Conservation (phyloP, 2,329 filamentous ascomycete genomes). For the Acephala macrosclerotiorum region DNA sequence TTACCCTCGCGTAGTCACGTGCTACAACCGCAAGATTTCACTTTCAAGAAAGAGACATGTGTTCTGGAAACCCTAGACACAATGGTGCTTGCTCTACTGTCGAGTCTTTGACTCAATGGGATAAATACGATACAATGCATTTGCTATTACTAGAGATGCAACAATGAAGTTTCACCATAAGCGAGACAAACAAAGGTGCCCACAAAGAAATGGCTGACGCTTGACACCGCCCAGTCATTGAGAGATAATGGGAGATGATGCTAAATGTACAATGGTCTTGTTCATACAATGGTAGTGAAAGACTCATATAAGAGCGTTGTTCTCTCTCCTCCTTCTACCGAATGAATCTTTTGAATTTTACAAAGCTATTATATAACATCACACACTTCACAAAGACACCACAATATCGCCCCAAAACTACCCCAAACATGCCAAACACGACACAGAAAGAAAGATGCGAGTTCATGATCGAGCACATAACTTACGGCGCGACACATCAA, state of each 20-base stretch:
- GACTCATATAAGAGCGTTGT: conserved; percentile 13
- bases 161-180: not conserved
- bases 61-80: no score
- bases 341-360: not conserved
- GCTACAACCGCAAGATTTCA: no score
- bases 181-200: not conserved
- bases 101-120: not conserved
- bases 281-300: not conserved
- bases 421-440: conserved; percentile 5
- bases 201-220: not conserved
- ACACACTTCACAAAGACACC: not conserved
- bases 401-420: no score
- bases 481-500: conserved; percentile 18
- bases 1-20: no score
- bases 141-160: not conserved
- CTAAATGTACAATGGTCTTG: not conserved
- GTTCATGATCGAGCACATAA: conserved; percentile 28
- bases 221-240: not conserved
- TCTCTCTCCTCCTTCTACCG: not conserved
- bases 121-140: not conserved
- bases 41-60: not conserved
- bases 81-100: not conserved
- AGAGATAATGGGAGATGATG: not conserved
- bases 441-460: conserved; percentile 4
- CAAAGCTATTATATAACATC: conserved; percentile 12